Conservation (phyloP, 495 filamentous ascomycete species). For the Penicillium flavigenum region DNA sequence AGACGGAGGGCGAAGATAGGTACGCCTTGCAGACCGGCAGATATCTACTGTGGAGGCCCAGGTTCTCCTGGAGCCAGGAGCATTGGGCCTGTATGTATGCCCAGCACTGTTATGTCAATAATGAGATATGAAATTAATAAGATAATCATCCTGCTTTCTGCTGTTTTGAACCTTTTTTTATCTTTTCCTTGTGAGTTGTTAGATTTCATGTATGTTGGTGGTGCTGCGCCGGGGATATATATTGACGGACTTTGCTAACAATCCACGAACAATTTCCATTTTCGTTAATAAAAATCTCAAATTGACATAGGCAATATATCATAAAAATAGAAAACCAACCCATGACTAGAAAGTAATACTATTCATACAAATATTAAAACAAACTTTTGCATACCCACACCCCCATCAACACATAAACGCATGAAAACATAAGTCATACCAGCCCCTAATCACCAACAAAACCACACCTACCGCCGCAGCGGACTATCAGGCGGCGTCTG, state of each 20-base stretch:
- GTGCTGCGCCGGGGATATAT: too few relatives aligned
- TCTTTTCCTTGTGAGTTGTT: neutral
- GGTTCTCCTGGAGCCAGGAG: neutral
- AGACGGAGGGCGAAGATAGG: neutral
- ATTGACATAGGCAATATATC: too few relatives aligned
- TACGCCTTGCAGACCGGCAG: neutral
- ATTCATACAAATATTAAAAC: constrained; percentile 1
- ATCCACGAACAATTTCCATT: too few relatives aligned
- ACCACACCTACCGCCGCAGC: neutral
- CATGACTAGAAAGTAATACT: neutral
- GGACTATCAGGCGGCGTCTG: neutral
- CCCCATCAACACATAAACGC: neutral
- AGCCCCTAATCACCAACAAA: neutral
- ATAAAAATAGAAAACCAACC: neutral
- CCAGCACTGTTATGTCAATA: neutral
- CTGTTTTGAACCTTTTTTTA: neutral
- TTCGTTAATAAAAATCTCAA: too few relatives aligned
- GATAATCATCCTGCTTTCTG: neutral
- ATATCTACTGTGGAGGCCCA: neutral
- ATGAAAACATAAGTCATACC: constrained; percentile 5
- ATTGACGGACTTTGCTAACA: too few relatives aligned
- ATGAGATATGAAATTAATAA: constrained; percentile 4
- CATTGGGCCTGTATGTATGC: neutral
- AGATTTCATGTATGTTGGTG: too few relatives aligned
- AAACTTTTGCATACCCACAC: constrained; percentile 5